phyloP scores from a whole-genome alignment of 176 grass and related monocot species.

The Avena atlantica region DNA sequence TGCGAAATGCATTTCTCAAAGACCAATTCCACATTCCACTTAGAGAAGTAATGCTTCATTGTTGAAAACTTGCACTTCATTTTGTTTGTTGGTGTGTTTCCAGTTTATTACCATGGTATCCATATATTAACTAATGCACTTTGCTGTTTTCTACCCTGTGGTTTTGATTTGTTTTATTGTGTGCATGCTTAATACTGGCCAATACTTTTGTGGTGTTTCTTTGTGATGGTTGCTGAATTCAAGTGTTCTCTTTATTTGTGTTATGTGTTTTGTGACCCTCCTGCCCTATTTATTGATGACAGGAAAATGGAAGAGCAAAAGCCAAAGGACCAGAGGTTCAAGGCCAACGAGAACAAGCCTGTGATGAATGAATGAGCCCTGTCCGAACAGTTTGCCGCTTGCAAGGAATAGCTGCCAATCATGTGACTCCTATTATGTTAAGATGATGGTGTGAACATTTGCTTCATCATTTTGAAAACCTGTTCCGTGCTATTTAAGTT shows the following conservation, averaged over 20 bases:
- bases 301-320: constrained; percentile 90
- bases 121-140: not conserved
- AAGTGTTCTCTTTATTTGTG: not conserved
- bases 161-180: not conserved
- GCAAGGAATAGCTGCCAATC: not conserved
- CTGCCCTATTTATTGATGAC: constrained; percentile 12
- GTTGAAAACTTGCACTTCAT: not conserved
- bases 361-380: constrained; percentile 73
- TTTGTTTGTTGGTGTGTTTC: not conserved
- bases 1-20: not conserved
- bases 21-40: not conserved
- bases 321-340: constrained; percentile 75
- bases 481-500: not conserved
- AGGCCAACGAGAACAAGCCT: constrained; percentile 90
- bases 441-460: constrained; percentile 13
- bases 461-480: not conserved
- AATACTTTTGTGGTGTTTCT: not conserved
- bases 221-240: not conserved
- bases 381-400: not conserved
- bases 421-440: constrained; percentile 24
- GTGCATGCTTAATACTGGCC: not conserved
- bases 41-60: not conserved
- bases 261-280: not conserved
- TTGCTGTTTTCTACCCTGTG: not conserved
- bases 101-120: not conserved